These are phyloP conservation scores for Fusarium sp. DNA, from an alignment of 2,329 filamentous ascomycete genomes.

Conservation along the genomic window DNA sequence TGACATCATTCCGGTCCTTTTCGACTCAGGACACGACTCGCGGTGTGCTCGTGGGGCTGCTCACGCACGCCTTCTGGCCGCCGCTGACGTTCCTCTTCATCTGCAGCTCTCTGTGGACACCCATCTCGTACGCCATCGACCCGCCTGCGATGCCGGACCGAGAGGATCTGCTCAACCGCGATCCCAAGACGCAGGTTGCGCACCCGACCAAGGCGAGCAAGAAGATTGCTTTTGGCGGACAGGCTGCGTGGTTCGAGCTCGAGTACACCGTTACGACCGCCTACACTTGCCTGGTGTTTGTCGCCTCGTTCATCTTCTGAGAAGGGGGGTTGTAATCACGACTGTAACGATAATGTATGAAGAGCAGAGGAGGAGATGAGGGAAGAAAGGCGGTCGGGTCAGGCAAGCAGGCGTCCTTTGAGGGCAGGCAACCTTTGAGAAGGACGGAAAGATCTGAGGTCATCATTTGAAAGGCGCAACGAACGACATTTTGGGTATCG, in stretches of 20 bases:
- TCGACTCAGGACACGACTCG: conserved; percentile 51
- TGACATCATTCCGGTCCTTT: conserved; percentile 65
- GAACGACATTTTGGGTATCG: not conserved
- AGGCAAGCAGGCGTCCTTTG: not conserved
- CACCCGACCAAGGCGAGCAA: conserved; percentile 63
- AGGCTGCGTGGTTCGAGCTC: conserved; percentile 67
- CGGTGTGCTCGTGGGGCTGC: conserved; percentile 61
- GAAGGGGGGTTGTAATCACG: conserved; percentile 26
- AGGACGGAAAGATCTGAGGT: not conserved
- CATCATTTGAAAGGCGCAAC: not conserved
- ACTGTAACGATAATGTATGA: conserved; percentile 42
- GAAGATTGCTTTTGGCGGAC: conserved; percentile 65
- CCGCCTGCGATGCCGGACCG: conserved; percentile 69
- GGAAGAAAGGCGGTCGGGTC: not conserved
- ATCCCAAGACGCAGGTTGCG: conserved; percentile 66
- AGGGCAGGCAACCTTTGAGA: not conserved
- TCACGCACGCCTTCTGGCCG: conserved; percentile 73
- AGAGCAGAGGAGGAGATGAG: not conserved
- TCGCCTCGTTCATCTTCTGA: conserved; percentile 51
- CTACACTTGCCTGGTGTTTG: conserved; percentile 64
- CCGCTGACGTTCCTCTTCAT: conserved; percentile 69
- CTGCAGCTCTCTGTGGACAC: conserved; percentile 67
- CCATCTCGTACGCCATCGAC: conserved; percentile 70
- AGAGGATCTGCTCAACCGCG: conserved; percentile 66
- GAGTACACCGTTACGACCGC: conserved; percentile 64